Base-by-base conservation (phyloP, 129 eudicot species). In the Tagetes patula region DNA sequence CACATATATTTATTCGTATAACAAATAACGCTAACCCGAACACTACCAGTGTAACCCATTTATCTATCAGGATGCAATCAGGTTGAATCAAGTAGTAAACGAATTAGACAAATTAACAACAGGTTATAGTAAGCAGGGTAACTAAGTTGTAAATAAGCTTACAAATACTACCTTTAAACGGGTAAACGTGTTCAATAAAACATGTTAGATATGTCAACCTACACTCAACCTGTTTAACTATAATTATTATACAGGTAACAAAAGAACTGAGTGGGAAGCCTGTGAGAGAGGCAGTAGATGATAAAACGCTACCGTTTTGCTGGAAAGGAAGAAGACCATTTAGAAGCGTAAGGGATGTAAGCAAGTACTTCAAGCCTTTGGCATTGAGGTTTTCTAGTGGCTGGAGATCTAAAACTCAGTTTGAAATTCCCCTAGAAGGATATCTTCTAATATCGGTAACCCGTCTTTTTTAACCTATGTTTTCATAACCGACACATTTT, bases 301-400 rank as follows among this genome's bases (percentile, higher is more conserved):
- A 95, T 10, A 71, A 77, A 12, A 91, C 99, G 6, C 94, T 95
- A n/a, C 96, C 99, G 7, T 59, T 85, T 55, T 95, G 99, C 81
- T 95, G 99, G 97, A 85, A 81, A 81, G 99, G 99, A 48, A 83
- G 72, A 75, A 82, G 73, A 34, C 96, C 97, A 32, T 95, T 95
- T 69, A 82, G 84, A 84, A 86, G 85, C 76, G 80, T 86, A 14
- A 76, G 79, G 3, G 99, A 95, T 12, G 96, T 88, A 37, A 85
- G 66, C 73, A 88, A 82, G 77, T 84, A 80, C 77, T 95, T 95
- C 83, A 90, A 88, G 84, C 89, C 96, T 45, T 69, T 95, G 38
- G 84, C 94, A 69, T 67, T 95, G 67, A 79, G 80, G 56, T 86
- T 94, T n/a, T 43, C 83, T 43, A 86, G 56, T 74, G 91, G 87